These are phyloP conservation scores for Pichia paraexigua DNA, from an alignment of 805 yeast species.

Conservation along the genomic window DNA sequence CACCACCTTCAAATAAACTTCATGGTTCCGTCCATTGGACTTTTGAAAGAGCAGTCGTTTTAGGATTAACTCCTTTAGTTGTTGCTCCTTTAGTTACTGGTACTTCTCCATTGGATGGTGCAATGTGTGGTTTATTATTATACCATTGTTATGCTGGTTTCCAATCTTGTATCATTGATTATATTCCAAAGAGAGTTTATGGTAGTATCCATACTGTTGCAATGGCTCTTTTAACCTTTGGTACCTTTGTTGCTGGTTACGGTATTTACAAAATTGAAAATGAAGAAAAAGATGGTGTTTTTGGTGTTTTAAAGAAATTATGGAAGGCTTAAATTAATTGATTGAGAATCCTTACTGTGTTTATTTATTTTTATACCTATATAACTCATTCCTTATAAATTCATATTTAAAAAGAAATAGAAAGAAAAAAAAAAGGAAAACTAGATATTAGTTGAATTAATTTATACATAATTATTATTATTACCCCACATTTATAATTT, in stretches of 20 bases:
- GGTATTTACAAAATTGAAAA: slow-evolving; percentile 67
- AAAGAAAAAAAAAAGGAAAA: neutral
- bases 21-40: slow-evolving; percentile 76
- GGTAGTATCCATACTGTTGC: slow-evolving; percentile 57
- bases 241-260: slow-evolving; percentile 57
- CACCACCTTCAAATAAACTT: slow-evolving; percentile 44
- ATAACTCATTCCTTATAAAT: neutral
- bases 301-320: slow-evolving; percentile 32
- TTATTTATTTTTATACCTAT: too few relatives aligned
- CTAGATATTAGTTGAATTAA: too few relatives aligned
- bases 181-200: slow-evolving; percentile 67
- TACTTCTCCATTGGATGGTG: slow-evolving; percentile 46
- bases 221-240: slow-evolving; percentile 51
- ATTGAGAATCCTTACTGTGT: neutral
- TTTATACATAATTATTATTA: too few relatives aligned
- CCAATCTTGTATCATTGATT: slow-evolving; percentile 70
- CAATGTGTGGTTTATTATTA: slow-evolving; percentile 46
- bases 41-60: slow-evolving; percentile 52
- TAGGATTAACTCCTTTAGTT: slow-evolving; percentile 56
- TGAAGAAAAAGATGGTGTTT: slow-evolving; percentile 55
- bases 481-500: neutral
- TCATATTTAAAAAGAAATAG: neutral
- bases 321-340: slow-evolving; percentile 23
- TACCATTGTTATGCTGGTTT: slow-evolving; percentile 66
- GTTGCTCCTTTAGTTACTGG: slow-evolving; percentile 54